Evolutionary conservation across 495 filamentous ascomycete genomes (phyloP), one percentile per base, ranked within the genome.

Genomic region (Aspergillus diversus): DNA sequence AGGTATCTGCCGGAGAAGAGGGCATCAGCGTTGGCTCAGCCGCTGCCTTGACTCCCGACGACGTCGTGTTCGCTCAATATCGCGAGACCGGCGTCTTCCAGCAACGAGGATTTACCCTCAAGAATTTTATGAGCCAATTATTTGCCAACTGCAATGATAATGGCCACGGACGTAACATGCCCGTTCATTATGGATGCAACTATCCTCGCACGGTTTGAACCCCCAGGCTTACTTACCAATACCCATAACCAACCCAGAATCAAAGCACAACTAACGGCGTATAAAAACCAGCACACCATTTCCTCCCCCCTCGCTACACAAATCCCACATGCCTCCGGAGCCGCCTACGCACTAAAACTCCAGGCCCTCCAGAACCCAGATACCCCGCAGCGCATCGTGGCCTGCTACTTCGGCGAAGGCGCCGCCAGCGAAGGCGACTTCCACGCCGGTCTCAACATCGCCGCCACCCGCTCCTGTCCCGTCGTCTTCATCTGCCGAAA

Each of bases 341-440:
- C 95, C 32, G 95, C 96, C 1, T 99, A 99, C 70, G 95, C 93
- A 2, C 80, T 97, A 32, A 98, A 98, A 76, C 80, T 97, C 49
- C 91, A 95, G 72, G 83, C 86, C 47, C 79, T 89, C 42, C 87
- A 89, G 65, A 86, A 94, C 67, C 91, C 90, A 0, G 83, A 83
- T 59, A 70, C 75, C 5, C 80, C 87, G 11, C 84, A 86, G 6
- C 81, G 92, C 8, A 84, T 98, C 4, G 92, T 90, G 27, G 90
- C 89, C 4, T 95, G 92, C 69, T 98, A 94, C 75, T 98, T 99
- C 67, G 95, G 95, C 55, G 95, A 99, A 82, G 95, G 95, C n/a
- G 96, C 96, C 12, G 96, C 95, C 13, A 92, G 88, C 63, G 96
- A 98, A 76, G 95, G 96, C 32, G 95, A 99, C 74, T 99, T 99